Conservation (phyloP, 73 alveolate species). For the Paramecium primaurelia region DNA sequence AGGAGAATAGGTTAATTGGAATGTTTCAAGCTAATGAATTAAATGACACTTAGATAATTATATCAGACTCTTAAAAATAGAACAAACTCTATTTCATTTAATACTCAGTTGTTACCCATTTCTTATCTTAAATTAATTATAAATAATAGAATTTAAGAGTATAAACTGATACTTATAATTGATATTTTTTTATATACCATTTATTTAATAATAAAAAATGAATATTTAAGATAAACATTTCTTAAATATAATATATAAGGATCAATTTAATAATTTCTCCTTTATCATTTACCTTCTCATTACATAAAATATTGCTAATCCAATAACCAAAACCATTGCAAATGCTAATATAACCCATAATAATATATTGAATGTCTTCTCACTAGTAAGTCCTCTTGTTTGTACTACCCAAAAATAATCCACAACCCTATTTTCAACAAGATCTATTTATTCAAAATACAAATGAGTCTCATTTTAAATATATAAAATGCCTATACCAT, state of each 20-base stretch:
- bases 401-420: slow-evolving; percentile 30
- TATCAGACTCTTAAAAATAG: too few species aligned
- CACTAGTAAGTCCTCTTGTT: background rate
- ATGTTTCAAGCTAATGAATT: too few species aligned
- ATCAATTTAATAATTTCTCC: background rate
- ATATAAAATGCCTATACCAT: background rate
- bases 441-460: background rate
- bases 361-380: background rate
- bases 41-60: too few species aligned
- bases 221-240: background rate
- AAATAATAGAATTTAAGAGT: background rate
- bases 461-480: background rate
- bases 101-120: too few species aligned
- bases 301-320: background rate
- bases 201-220: too few species aligned
- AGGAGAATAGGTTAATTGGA: too few species aligned
- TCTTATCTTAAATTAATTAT: too few species aligned
- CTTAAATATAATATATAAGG: background rate
- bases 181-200: too few species aligned
- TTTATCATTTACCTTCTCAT: background rate
- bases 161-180: too few species aligned
- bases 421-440: background rate
- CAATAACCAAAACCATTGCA: background rate
- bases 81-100: too few species aligned
- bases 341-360: background rate